Evolutionary conservation across 352 stramenopile species (phyloP).

Genomic region (Pythium dissimile): DNA sequence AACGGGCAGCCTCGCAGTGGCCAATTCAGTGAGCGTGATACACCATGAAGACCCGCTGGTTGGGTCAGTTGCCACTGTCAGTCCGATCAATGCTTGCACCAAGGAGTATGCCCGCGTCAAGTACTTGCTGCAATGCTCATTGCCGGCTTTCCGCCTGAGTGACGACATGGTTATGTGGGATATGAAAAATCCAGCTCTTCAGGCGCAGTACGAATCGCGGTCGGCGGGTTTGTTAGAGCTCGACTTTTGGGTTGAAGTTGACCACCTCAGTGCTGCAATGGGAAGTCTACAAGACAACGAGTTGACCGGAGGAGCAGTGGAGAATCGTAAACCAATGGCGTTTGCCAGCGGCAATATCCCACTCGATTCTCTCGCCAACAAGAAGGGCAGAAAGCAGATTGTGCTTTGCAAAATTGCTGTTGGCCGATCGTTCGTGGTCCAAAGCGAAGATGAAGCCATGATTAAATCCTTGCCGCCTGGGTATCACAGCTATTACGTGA

Average conservation of each 20-base stretch:
- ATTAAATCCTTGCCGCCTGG: constrained; percentile 35
- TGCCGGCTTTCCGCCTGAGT: constrained; percentile 46
- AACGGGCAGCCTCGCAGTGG: too few relatives aligned
- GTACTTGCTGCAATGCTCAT: constrained; percentile 63
- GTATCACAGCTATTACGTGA: constrained; percentile 75
- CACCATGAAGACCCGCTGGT: too few relatives aligned
- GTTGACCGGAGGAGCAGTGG: constrained; percentile 59
- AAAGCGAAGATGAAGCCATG: constrained; percentile 41
- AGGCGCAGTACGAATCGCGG: constrained; percentile 55
- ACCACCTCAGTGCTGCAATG: constrained; percentile 62
- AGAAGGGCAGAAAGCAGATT: constrained; percentile 39
- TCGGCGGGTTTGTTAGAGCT: constrained; percentile 51
- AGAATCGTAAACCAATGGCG: too few relatives aligned
- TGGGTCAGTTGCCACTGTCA: constrained; percentile 55
- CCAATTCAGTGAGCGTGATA: too few relatives aligned
- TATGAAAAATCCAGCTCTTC: constrained; percentile 58
- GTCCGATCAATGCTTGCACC: constrained; percentile 32
- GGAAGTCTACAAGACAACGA: constrained; percentile 47
- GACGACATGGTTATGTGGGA: constrained; percentile 69
- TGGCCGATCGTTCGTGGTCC: constrained; percentile 50
- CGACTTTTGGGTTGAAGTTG: constrained; percentile 71
- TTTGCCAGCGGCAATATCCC: constrained; percentile 62
- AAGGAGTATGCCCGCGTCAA: constrained; percentile 63
- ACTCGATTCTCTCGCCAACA: constrained; percentile 19
- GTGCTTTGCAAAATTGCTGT: constrained; percentile 78